phyloP scores from a whole-genome alignment of 768 basidiomycete genomes.

The Termitomyces sp. region DNA sequence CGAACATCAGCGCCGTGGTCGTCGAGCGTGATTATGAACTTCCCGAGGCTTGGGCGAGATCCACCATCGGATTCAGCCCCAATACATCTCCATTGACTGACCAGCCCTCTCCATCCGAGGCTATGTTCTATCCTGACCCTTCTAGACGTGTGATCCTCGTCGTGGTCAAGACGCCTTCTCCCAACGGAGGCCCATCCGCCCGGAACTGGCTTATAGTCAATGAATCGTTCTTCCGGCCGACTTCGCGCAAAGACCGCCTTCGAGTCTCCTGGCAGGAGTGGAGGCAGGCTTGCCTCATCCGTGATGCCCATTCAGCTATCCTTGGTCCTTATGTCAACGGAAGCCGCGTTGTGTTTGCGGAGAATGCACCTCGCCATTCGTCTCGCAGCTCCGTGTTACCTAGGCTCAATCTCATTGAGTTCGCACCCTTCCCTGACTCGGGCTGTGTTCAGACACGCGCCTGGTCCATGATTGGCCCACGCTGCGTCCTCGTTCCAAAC shows the following conservation, averaged over 20 bases:
- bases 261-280: conserved; percentile 53
- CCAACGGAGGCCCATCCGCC: conserved; percentile 25
- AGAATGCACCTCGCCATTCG: conserved; percentile 24
- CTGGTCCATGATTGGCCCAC: conserved; percentile 40
- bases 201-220: conserved; percentile 52
- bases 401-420: conserved; percentile 40
- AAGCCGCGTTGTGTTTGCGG: conserved; percentile 43
- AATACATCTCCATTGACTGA: conserved; percentile 42
- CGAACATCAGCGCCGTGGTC: conserved; percentile 35
- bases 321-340: conserved; percentile 41
- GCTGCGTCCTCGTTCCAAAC: conserved; percentile 35
- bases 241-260: conserved; percentile 38
- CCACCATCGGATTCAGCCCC: conserved; percentile 42
- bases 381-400: conserved; percentile 16
- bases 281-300: conserved; percentile 47
- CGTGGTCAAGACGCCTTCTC: conserved; percentile 36
- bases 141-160: conserved; percentile 45
- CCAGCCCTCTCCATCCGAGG: conserved; percentile 30
- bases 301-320: conserved; percentile 32
- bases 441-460: conserved; percentile 23
- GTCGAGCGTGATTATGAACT: conserved; percentile 54
- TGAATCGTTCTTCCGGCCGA: conserved; percentile 47
- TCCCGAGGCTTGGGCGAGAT: conserved; percentile 46
- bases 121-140: conserved; percentile 58
- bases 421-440: conserved; percentile 38